Percentiles rank a stretch among this genome's conserved stretches.
Evolutionary conservation across 768 basidiomycete species (phyloP).

Genomic region (Hericium coralloides): DNA sequence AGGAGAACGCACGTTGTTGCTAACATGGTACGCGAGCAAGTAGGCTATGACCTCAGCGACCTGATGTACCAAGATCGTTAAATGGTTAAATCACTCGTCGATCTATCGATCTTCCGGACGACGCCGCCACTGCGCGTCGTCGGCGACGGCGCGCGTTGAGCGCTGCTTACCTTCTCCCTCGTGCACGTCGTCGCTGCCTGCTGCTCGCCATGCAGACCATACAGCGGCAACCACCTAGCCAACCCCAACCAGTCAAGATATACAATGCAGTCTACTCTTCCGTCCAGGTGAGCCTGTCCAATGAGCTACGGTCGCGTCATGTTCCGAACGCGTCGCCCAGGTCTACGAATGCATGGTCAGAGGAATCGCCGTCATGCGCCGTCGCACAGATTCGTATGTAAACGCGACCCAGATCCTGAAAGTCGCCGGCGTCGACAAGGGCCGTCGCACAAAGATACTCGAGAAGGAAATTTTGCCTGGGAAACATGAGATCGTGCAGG

Average conservation of each 20-base stretch:
- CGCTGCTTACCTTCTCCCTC: neutral
- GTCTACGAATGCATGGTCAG: conserved; percentile 98
- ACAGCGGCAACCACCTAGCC: conserved; percentile 6
- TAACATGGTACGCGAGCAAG: too few relatives aligned
- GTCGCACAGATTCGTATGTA: conserved; percentile 89
- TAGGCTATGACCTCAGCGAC: too few relatives aligned
- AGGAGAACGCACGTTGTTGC: too few relatives aligned
- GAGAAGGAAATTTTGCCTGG: conserved; percentile 96
- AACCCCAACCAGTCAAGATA: conserved; percentile 59
- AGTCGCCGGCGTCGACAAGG: conserved; percentile 97
- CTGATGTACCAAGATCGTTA: too few relatives aligned
- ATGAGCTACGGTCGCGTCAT: conserved; percentile 11
- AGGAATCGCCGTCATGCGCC: conserved; percentile 97
- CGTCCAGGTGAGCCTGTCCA: conserved; percentile 54
- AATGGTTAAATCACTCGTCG: too few relatives aligned
- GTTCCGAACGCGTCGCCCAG: conserved; percentile 27
- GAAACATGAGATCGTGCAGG: conserved; percentile 96
- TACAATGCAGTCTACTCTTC: conserved; percentile 92
- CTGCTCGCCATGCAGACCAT: conserved; percentile 8
- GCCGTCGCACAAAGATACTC: conserved; percentile 89
- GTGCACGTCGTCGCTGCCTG: neutral
- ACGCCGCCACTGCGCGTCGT: too few relatives aligned
- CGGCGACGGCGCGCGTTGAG: conserved; percentile 7
- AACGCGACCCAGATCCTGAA: conserved; percentile 99
- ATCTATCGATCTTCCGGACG: too few relatives aligned